Base-by-base conservation (phyloP, 768 basidiomycete species). In the Cystobasidium tubakii region DNA sequence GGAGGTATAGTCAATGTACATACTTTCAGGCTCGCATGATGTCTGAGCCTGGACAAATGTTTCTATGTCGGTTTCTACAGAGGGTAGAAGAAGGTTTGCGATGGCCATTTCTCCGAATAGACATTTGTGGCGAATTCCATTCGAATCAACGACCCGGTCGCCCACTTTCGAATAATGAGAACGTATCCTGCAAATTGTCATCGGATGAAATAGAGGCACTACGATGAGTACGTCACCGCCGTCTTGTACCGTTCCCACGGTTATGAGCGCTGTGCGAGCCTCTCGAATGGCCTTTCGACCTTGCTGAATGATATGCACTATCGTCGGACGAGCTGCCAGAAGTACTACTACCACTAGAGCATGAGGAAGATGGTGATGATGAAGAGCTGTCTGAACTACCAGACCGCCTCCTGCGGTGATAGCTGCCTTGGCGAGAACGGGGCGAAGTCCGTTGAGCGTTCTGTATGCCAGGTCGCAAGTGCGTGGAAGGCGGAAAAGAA, bases 251-350 rank as follows among this genome's bases (percentile, higher is more conserved):
- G 2, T 27, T 6, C 29, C 4, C 33, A 15, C 15, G 33, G 27
- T 12, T 15, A 29, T 21, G 25, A 15, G 13, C 33, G 7, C 6
- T 23, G 29, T 27, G 33, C 57, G 13, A 29, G 12, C 27, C 57
- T 27, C 27, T 34, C 57, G 57, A 60, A 34, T 60, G 57, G 27
- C 57, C 57, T 34, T 10, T 60, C 33, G 57, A 60, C 21, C 57
- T 60, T 34, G 57, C 25, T 4, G 57, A 27, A 23, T 60, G 33
- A 34, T 60, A 60, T 3, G 57, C 57, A 15, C 29, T 60, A 23
- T 60, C 57, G 13, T 34, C 57, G 2, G 57, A 60, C 4, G 29
- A 29, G 33, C 33, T 34, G 57, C 57, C 33, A 34, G 25, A 27
- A 60, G 9, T 34, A 31, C 57, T 60, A 29, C 53, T 54, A 29